A percentile compares a stretch with the other conserved stretches of the same genome.
phyloP scores from a whole-genome alignment of 192 early-diverging fungal genomes.

The Mortierella antarctica region DNA sequence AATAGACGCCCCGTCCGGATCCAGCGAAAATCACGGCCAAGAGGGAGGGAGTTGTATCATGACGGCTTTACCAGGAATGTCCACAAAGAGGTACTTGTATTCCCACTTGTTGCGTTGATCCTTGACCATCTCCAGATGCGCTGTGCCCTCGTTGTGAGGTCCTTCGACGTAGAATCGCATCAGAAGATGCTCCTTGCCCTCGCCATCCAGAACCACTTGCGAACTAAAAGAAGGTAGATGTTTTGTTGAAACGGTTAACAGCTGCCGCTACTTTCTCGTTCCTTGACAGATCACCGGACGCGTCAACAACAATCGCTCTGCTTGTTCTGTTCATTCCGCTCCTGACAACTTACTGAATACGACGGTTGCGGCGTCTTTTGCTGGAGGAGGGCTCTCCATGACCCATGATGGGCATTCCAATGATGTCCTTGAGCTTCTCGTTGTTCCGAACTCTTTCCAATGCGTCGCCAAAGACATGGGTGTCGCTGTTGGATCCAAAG shows the following conservation, averaged over 20 bases:
- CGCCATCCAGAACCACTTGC: slow-evolving; percentile 57
- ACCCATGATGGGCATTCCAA: slow-evolving; percentile 47
- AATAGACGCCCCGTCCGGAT: neutral
- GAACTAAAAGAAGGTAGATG: slow-evolving; percentile 27
- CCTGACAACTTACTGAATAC: slow-evolving; percentile 28
- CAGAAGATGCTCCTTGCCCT: slow-evolving; percentile 61
- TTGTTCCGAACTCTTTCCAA: slow-evolving; percentile 59
- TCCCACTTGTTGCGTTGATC: slow-evolving; percentile 59
- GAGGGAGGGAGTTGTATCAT: neutral
- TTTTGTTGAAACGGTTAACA: neutral
- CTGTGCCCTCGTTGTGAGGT: slow-evolving; percentile 57
- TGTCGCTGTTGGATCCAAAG: slow-evolving; percentile 61
- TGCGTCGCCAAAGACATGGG: slow-evolving; percentile 63
- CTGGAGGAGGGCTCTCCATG: slow-evolving; percentile 43
- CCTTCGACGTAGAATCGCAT: slow-evolving; percentile 69
- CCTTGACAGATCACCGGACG: neutral
- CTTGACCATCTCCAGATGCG: slow-evolving; percentile 65
- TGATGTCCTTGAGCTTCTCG: slow-evolving; percentile 47
- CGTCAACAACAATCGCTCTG: neutral
- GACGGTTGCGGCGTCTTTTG: slow-evolving; percentile 43
- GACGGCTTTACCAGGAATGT: slow-evolving; percentile 57
- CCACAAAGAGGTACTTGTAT: slow-evolving; percentile 63
- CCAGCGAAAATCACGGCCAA: neutral
- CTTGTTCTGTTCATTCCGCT: neutral
- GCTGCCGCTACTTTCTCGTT: slow-evolving; percentile 10